Evolutionary conservation across 2,329 filamentous ascomycete species (phyloP).

Genomic region (Talaromyces sp.): DNA sequence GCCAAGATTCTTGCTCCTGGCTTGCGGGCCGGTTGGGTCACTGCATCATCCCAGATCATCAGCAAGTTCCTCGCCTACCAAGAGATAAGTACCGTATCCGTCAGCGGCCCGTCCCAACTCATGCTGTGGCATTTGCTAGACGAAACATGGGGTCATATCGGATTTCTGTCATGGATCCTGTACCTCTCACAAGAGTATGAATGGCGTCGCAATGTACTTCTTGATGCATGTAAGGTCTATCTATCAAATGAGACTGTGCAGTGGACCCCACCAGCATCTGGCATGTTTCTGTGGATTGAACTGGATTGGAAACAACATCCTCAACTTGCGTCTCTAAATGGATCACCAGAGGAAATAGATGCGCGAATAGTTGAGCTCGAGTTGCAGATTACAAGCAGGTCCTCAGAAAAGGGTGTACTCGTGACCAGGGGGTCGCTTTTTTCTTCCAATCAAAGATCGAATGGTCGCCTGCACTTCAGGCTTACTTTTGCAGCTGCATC

Average conservation of each 20-base stretch:
- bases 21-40: constrained; percentile 85
- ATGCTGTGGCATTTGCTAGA: background rate
- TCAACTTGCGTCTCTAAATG: background rate
- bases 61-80: constrained; percentile 50
- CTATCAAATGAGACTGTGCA: background rate
- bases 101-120: background rate
- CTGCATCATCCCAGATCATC: constrained; percentile 71
- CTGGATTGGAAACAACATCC: background rate
- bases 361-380: background rate
- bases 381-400: background rate
- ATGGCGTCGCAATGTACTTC: background rate
- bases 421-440: background rate
- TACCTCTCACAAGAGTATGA: background rate
- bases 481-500: background rate
- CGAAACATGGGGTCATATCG: background rate
- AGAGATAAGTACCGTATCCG: background rate
- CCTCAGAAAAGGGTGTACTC: background rate
- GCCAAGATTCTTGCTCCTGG: constrained; percentile 89
- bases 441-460: background rate
- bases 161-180: background rate
- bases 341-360: background rate
- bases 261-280: background rate
- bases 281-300: background rate
- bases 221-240: background rate
- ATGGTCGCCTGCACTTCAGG: background rate